A percentile compares a stretch with the other conserved stretches of the same genome.
phyloP scores from a whole-genome alignment of 2,329 filamentous ascomycete genomes.

The Cytospora paraplurivora region DNA sequence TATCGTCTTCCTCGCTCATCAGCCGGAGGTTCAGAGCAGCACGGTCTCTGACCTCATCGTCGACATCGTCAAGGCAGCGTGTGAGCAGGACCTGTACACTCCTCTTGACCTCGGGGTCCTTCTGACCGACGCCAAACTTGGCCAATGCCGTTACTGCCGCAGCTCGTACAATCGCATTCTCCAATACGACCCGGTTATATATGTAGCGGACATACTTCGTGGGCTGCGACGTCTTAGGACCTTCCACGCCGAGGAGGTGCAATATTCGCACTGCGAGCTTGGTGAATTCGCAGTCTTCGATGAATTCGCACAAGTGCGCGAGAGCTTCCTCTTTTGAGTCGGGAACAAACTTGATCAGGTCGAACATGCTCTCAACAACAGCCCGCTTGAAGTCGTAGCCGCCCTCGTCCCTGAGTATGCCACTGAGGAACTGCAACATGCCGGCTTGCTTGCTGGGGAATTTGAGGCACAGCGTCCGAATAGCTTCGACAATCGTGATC shows the following conservation, averaged over 20 bases:
- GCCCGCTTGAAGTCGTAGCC: constrained; percentile 98
- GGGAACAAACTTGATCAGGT: constrained; percentile 97
- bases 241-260: constrained; percentile 90
- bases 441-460: constrained; percentile 98
- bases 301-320: constrained; percentile 96
- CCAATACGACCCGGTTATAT: constrained; percentile 95
- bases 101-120: constrained; percentile 94
- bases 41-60: constrained; percentile 96
- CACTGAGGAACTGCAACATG: constrained; percentile 95
- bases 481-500: constrained; percentile 99
- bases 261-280: constrained; percentile 95
- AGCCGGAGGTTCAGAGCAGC: constrained; percentile 89
- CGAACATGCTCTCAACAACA: constrained; percentile 99
- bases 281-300: constrained; percentile 98
- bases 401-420: constrained; percentile 94
- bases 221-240: constrained; percentile 90
- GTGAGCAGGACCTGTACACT: constrained; percentile 92
- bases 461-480: constrained; percentile 93
- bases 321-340: constrained; percentile 81
- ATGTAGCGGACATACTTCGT: constrained; percentile 99
- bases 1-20: constrained; percentile 88
- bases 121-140: constrained; percentile 96
- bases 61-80: constrained; percentile 91
- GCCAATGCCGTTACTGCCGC: constrained; percentile 93
- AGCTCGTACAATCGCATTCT: constrained; percentile 94